Evolutionary conservation across 306 rosid species (phyloP).

Genomic region (Corylus heterophylla): DNA sequence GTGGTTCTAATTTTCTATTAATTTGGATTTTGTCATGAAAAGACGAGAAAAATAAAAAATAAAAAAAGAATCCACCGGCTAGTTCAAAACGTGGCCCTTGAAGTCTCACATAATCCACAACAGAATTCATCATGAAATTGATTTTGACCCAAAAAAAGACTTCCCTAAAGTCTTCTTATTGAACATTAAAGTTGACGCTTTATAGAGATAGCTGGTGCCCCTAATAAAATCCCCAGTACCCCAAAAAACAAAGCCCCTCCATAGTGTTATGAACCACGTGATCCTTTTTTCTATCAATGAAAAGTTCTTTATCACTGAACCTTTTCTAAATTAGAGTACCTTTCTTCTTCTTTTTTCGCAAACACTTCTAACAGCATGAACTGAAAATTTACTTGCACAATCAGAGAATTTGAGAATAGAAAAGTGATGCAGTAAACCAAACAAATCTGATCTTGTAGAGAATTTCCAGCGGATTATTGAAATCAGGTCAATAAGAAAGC

Average conservation of each 20-base stretch:
- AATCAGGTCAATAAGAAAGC: too few species aligned
- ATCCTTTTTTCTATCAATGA: neutral
- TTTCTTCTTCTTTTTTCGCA: neutral
- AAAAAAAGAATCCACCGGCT: neutral
- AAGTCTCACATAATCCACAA: neutral
- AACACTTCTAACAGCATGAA: neutral
- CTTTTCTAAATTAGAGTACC: neutral
- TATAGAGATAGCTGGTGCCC: neutral
- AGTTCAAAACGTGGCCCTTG: neutral
- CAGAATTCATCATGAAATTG: neutral
- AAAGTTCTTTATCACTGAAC: neutral
- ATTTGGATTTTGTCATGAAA: neutral
- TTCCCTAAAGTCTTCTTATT: neutral
- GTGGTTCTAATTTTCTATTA: neutral
- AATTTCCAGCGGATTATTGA: too few species aligned
- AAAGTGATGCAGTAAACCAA: neutral
- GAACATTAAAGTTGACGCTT: neutral
- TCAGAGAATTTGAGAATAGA: neutral
- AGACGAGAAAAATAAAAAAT: neutral
- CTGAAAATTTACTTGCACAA: neutral
- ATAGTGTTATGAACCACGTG: neutral
- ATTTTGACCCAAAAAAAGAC: too few species aligned
- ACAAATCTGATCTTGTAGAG: neutral
- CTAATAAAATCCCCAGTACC: neutral
- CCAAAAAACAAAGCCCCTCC: neutral